Base-by-base conservation (phyloP, 805 yeast genomes). In the Barnettozyma wickerhamii region DNA sequence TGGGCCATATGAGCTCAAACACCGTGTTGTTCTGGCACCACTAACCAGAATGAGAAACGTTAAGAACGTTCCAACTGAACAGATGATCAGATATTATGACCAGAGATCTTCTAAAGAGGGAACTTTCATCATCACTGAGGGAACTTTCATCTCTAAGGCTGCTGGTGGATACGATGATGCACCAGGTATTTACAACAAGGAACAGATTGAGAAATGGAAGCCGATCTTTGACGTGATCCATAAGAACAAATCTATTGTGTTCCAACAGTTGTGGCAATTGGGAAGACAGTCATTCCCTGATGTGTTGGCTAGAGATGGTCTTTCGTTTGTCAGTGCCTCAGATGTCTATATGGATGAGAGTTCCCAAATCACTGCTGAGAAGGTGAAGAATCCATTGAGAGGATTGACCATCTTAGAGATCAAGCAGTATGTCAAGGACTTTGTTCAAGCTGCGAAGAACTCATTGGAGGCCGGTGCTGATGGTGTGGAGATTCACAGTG, bases 81-180 rank as follows among this genome's bases (percentile, higher is more conserved):
- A 45, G 4, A 17, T 70, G 45, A 53, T 60, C n/a, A 63, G 70
- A 45, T 79, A 81, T 58, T 83, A 83, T 52, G 64, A 55, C 20
- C 76, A 77, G 50, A 67, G 86, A 49, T 70, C 86, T 1, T 52
- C 62, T 35, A 60, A 62, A 41, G 73, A 75, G 15, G 88, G 88
- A 14, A 71, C 84, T 14, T 59, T 83, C 45, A 47, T 81, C 24
- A 71, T 78, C 48, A 62, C 81, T 7, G 89, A 82, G 56, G 87
- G 78, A 10, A 71, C 82, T 1, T 68, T 66, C 50, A 68, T 69
- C n/a, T 62, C 76, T 12, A 52, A 62, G 2, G 62, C 55, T 30
- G 74, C 80, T 36, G 65, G 74, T 17, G 64, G 73, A 19, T 67
- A 63, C 43, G 58, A 56, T 13, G 43, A 56, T 23, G 72, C 63